These are phyloP conservation scores for Astrothelium macrocarpum DNA, from an alignment of 495 filamentous ascomycete species.

Conservation along the genomic window DNA sequence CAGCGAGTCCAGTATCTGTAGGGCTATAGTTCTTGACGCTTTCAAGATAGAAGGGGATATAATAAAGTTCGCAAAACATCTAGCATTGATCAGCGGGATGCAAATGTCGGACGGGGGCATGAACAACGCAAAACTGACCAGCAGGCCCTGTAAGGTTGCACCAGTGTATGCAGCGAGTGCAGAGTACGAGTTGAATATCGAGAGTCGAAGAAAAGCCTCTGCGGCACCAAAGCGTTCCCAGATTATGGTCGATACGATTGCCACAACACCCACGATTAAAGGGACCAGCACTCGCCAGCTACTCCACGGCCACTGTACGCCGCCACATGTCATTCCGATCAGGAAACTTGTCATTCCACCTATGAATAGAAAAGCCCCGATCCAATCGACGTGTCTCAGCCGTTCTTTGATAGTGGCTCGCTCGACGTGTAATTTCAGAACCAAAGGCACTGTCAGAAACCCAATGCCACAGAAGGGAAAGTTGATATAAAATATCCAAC, in stretches of 20 bases:
- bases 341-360: conserved; percentile 38
- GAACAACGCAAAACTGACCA: no score
- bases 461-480: conserved; percentile 32
- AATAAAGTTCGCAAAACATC: conserved; percentile 32
- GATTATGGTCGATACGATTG: conserved; percentile 35
- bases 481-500: conserved; percentile 35
- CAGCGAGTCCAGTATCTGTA: conserved; percentile 14
- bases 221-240: conserved; percentile 43
- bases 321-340: conserved; percentile 48
- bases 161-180: conserved; percentile 16
- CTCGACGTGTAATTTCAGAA: conserved; percentile 5
- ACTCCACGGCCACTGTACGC: conserved; percentile 44
- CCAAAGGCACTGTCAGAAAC: conserved; percentile 19
- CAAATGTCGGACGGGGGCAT: no score
- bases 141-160: conserved; percentile 13
- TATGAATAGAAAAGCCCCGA: conserved; percentile 49
- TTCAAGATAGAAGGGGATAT: conserved; percentile 17
- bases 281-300: conserved; percentile 48
- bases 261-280: conserved; percentile 41
- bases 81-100: conserved; percentile 19
- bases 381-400: conserved; percentile 48
- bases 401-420: conserved; percentile 32
- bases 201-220: conserved; percentile 38
- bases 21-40: conserved; percentile 9
- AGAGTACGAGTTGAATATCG: conserved; percentile 14